Evolutionary conservation across 345 rosid genomes (phyloP), one percentile per base, ranked within the genome.

Genomic region (Citrus maxima): DNA sequence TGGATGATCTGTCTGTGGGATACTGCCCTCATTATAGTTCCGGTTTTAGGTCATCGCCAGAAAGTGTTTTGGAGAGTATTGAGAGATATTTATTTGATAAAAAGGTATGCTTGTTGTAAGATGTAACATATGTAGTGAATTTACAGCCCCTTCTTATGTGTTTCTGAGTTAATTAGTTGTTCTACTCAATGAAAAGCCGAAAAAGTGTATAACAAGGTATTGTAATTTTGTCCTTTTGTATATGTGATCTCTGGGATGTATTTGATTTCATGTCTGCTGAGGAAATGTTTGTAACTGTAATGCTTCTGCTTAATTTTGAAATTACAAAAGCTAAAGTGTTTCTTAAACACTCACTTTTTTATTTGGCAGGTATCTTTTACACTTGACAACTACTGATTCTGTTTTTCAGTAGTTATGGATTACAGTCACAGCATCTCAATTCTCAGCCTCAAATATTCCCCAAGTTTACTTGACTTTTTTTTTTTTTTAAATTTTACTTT

Each of bases 1-100:
- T 91, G 82, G 89, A 87, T 83, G 91, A 91, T 82, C 89, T 91
- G 73, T 91, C 92, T 38, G 80, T 86, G 86, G 90, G 87, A n/a
- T 91, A 81, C 81, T 88, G 89, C 82, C 78, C 92, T 24, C 80
- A 79, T 66, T 84, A 75, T 70, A 75, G 73, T 77, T 81, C 88
- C 3, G 68, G 83, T 19, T 78, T 73, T 30, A 65, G 72, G 10
- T 80, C 88, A 27, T 87, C 91, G 0, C 87, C 86, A 5, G 83
- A 87, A 75, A 67, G 35, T 28, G 85, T 91, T 54, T 83, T 91
- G 74, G 88, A 89, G 58, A 88, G 84, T 67, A 76, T 88, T 65
- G 89, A 89, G 68, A 84, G 77, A n/a, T 91, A 81, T 68, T 58
- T 91, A 80, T 88, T 81, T 60, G 75, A 67, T 58, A 84, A 84